Conservation (phyloP, 139 green algal genomes). For the Chlorella sp. region DNA sequence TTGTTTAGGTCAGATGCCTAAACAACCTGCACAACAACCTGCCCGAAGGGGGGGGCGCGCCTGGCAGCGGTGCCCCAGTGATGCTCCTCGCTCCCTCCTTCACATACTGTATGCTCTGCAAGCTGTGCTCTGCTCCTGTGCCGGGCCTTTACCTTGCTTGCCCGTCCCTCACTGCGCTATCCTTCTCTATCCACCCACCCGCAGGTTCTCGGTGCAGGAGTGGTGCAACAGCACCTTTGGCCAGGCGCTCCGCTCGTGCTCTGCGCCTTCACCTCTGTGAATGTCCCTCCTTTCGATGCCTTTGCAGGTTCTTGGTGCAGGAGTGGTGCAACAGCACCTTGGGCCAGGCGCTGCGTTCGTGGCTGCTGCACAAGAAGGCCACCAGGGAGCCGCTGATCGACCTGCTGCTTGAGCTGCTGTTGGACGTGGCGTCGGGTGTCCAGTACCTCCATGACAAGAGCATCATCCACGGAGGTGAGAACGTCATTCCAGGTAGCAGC, state of each 20-base stretch:
- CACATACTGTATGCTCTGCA: too few species aligned
- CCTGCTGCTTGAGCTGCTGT: not conserved
- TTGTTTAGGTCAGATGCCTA: too few species aligned
- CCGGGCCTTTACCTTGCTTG: too few species aligned
- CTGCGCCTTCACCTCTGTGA: not conserved
- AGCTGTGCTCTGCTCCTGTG: too few species aligned
- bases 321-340: slow-evolving; percentile 10
- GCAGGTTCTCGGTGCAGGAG: slow-evolving; percentile 12
- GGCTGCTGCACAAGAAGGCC: slow-evolving; percentile 3
- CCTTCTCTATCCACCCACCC: not conserved
- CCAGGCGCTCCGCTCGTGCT: too few species aligned
- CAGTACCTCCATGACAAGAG: slow-evolving; percentile 12
- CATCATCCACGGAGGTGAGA: slow-evolving; percentile 14
- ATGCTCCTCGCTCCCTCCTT: too few species aligned
- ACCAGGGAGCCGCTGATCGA: slow-evolving; percentile 1
- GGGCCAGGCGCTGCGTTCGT: slow-evolving; percentile 1
- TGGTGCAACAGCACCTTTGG: slow-evolving; percentile 4
- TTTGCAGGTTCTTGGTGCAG: slow-evolving; percentile 7
- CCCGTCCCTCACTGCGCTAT: too few species aligned
- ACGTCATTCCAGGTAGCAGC: not conserved
- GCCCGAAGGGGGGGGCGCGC: too few species aligned
- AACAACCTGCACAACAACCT: too few species aligned
- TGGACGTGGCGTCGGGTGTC: slow-evolving; percentile 6
- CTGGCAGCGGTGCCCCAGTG: too few species aligned
- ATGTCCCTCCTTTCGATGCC: not conserved